A percentile compares a stretch with the other conserved stretches of the same genome.
Conservation (phyloP, 345 rosid species). For the Murraya koenigii region DNA sequence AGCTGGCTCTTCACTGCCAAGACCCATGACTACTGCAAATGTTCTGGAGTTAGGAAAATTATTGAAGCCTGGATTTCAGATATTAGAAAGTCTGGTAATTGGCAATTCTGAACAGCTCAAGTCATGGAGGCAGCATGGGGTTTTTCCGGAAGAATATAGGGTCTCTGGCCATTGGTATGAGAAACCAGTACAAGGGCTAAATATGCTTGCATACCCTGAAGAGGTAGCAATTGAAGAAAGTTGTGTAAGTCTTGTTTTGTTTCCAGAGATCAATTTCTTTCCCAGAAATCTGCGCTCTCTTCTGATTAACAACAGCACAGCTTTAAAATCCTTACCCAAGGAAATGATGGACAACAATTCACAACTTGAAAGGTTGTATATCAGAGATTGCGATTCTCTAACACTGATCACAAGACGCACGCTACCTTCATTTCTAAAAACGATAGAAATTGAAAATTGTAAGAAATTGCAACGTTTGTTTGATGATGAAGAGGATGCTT, state of each 20-base stretch:
- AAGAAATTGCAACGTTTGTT: not conserved
- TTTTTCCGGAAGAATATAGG: no score
- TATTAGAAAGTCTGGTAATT: not conserved
- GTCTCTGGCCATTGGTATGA: rapidly evolving
- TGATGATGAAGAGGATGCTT: not conserved
- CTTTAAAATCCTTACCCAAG: not conserved
- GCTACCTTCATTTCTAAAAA: not conserved
- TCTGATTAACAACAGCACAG: not conserved
- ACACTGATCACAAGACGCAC: not conserved
- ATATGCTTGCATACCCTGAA: not conserved
- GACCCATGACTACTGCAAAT: not conserved
- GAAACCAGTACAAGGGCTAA: not conserved
- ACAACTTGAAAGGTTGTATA: not conserved
- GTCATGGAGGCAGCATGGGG: no score
- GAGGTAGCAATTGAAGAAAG: not conserved
- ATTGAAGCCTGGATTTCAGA: not conserved
- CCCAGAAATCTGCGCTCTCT: not conserved
- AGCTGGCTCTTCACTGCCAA: no score
- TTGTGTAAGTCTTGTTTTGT: not conserved
- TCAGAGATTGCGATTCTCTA: not conserved
- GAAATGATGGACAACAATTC: not conserved
- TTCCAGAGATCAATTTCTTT: not conserved
- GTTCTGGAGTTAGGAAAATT: not conserved
- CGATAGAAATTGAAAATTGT: not conserved
- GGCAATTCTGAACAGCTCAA: not conserved